Base-by-base conservation (phyloP, 805 yeast genomes). In the Wickerhamiella sorbophila region DNA sequence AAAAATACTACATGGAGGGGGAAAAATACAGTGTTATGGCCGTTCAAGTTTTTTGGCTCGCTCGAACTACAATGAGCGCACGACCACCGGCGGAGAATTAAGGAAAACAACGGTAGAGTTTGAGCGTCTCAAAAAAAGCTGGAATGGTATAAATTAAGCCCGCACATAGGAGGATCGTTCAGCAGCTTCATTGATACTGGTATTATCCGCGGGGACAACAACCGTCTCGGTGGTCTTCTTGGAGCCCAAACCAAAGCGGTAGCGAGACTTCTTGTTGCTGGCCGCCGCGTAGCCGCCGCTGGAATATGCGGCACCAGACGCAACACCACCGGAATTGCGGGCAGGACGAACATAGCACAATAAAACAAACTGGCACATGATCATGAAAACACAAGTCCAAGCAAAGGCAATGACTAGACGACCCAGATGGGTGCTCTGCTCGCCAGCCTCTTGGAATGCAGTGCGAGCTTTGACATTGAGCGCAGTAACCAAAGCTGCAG, bases 311-410 rank as follows among this genome's bases (percentile, higher is more conserved):
- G 22, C 17, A 10, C 22, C 14, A 12, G 33, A 39, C 85, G 58
- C 80, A 93, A 39, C 87, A 83, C 63, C 85, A 95, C 20, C 69
- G 87, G 52, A 96, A 95, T 35, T 95, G 86, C 4, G 72, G 95
- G 53, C 91, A 93, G 14, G 72, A 68, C 35, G 42, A 16, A 44
- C 45, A 46, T 48, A 44, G 52, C 58, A 51, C 50, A 54, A 56
- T 40, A 58, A 50, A 18, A 60, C 32, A 43, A 52, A 42, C 43
- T 58, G 46, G 35, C 61, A 35, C 27, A 61, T 22, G 18, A 56
- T 50, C 50, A 57, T 48, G 41, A 56, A 59, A 29, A 67, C 67
- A 4, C 71, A 57, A 3, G 77, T 58, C 93, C 93, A 82, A 31
- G 75, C 60, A 45, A 78, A 70, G 12, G 75, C 84, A 56, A 79